Evolutionary conservation across 208 protist genomes (phyloP).

Genomic region (Trypanosoma rangeli): DNA sequence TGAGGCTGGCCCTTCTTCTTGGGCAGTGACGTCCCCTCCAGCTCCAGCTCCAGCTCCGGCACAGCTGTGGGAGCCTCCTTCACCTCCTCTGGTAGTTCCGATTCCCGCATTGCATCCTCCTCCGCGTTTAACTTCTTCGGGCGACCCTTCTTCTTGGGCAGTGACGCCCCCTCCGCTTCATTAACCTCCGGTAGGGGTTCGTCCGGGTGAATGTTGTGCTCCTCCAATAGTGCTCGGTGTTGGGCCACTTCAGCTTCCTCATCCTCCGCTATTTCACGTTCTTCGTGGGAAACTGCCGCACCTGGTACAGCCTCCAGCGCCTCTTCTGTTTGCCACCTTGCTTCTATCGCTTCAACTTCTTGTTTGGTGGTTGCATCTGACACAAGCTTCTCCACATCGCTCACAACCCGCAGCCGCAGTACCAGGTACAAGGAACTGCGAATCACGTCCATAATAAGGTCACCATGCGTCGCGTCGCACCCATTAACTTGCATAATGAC

Average conservation of each 20-base stretch:
- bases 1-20: not conserved
- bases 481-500: slow-evolving; percentile 46
- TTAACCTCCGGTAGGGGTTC: slow-evolving; percentile 16
- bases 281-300: not conserved
- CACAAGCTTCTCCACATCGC: slow-evolving; percentile 11
- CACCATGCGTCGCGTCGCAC: slow-evolving; percentile 16
- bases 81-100: not conserved
- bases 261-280: slow-evolving; percentile 22
- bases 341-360: not conserved
- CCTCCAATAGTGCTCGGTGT: slow-evolving; percentile 19
- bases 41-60: not conserved
- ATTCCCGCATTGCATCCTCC: not conserved
- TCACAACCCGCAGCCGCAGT: slow-evolving; percentile 35
- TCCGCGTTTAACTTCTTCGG: not conserved
- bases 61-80: slow-evolving; percentile 1
- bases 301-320: not conserved
- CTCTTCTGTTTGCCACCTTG: slow-evolving; percentile 3
- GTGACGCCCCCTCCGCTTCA: not conserved
- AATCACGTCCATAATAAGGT: slow-evolving; percentile 26
- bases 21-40: not conserved
- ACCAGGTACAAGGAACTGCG: slow-evolving; percentile 30
- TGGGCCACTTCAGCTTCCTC: slow-evolving; percentile 31
- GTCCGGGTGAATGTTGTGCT: slow-evolving; percentile 20
- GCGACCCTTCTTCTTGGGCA: slow-evolving; percentile 7
- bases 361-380: slow-evolving; percentile 5